A percentile compares a stretch with the other conserved stretches of the same genome.
Evolutionary conservation across 129 eudicot species (phyloP).

Genomic region (Chrysanthemum makinoi): DNA sequence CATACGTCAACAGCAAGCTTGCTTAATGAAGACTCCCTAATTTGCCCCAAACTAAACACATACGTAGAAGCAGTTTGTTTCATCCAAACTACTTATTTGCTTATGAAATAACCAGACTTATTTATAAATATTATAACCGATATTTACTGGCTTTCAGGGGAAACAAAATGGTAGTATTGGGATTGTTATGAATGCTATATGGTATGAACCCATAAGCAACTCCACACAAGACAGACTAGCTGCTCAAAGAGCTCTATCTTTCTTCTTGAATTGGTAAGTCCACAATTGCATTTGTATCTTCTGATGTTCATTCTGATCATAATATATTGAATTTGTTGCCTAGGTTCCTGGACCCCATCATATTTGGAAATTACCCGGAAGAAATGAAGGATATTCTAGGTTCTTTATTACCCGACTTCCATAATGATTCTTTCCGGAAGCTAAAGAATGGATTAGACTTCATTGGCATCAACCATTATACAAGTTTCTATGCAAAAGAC

Average conservation of each 20-base stretch:
- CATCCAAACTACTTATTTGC: too few relatives aligned
- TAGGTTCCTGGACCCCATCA: conserved; percentile 76
- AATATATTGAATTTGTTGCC: not conserved
- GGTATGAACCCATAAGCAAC: conserved; percentile 68
- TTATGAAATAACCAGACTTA: too few relatives aligned
- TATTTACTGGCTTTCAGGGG: too few relatives aligned
- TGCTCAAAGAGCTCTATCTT: conserved; percentile 71
- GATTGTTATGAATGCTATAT: conserved; percentile 49
- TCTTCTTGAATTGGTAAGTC: conserved; percentile 60
- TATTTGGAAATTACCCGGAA: conserved; percentile 56
- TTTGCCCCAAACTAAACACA: too few relatives aligned
- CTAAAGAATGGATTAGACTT: conserved; percentile 45
- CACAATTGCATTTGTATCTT: conserved; percentile 1
- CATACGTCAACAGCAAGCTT: too few relatives aligned
- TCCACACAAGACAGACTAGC: conserved; percentile 55
- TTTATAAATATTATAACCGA: too few relatives aligned
- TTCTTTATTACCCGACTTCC: conserved; percentile 48
- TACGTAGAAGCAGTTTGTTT: too few relatives aligned
- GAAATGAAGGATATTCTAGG: conserved; percentile 58
- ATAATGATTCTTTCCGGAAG: conserved; percentile 20
- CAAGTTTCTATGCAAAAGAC: conserved; percentile 61
- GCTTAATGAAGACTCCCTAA: too few relatives aligned
- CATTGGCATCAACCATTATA: conserved; percentile 75
- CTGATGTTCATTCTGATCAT: not conserved
- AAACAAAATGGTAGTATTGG: conserved; percentile 60